Base-by-base conservation (phyloP, 192 early-diverging fungal genomes). In the Coemansia sp. region DNA sequence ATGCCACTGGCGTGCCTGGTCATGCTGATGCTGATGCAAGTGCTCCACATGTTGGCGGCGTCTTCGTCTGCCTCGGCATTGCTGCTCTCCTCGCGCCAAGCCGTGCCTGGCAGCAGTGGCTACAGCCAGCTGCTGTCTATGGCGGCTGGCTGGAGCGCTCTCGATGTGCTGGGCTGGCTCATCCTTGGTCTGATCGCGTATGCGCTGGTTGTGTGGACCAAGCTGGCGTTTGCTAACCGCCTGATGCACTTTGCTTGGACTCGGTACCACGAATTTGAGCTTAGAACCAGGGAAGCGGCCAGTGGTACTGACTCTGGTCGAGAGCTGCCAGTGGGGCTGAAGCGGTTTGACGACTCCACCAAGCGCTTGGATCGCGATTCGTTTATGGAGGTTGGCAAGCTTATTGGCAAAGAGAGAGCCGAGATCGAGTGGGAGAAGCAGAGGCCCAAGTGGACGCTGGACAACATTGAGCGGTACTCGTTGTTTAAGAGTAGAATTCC, bases 391-490 rank as follows among this genome's bases (percentile, higher is more conserved):
- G 67, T 63, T n/a, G 76, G 70, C 55, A 70, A 63, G 48, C 48
- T 70, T 18, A 60, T 80, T n/a, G 63, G 56, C 44, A 74, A 67
- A 14, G 70, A 74, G 35, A 53, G 36, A 29, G 66, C 62, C 50
- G 70, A 75, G 58, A 53, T 42, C 8, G 79, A 81, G 50, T 81
- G 73, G 79, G 75, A 82, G 41, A 80, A 86, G 37, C 65, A 81
- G 52, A 80, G 82, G 29, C 72, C 82, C 9, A 81, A 83, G 54
- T 72, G 86, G 44, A 87, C 86, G 9, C 71, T 98, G 56, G 93
- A 95, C 58, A 89, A 85, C 36, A 88, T 98, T 44, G 93, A 95
- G 66, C 85, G 95, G 15, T 98, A 91, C 74, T 86, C 88, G 35
- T 83, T 98, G 81, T 91, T 93, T 60, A 95, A 91, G 72, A 93